phyloP scores from a whole-genome alignment of 768 basidiomycete species.

The Lentinula sp. region DNA sequence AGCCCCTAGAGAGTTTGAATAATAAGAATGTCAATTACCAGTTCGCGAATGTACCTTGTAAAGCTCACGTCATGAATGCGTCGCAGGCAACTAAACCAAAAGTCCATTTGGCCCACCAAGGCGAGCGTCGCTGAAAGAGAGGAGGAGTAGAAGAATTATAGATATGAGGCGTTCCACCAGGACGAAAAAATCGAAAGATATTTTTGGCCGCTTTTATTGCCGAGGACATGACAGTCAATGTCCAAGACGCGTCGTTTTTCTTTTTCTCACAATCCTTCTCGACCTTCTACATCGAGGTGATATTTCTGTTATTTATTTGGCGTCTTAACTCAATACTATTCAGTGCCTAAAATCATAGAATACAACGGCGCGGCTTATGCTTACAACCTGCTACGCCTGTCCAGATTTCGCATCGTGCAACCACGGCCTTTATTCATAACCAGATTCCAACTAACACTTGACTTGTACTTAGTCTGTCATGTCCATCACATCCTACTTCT shows the following conservation, averaged over 20 bases:
- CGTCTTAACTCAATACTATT: not conserved
- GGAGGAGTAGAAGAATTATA: not conserved
- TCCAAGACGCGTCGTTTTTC: not conserved
- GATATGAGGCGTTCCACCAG: conserved; percentile 1
- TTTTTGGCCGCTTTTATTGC: not conserved
- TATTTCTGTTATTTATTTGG: not conserved
- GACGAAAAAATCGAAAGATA: not conserved
- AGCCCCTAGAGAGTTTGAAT: not conserved
- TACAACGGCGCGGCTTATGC: not conserved
- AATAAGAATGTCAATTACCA: not conserved
- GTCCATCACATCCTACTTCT: conserved; percentile 2
- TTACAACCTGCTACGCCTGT: not conserved
- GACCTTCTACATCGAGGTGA: not conserved
- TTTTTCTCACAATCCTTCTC: not conserved
- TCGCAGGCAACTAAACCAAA: conserved; percentile 1
- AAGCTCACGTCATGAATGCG: conserved; percentile 6
- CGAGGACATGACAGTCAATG: not conserved
- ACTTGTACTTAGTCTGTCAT: not conserved
- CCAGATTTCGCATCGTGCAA: not conserved
- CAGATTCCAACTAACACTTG: too few species aligned
- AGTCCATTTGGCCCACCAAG: conserved; percentile 7
- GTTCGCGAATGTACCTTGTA: not conserved
- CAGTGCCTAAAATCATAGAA: not conserved
- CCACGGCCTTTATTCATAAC: not conserved
- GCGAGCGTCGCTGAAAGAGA: not conserved